Evolutionary conservation across 306 rosid species (phyloP), one percentile per base, ranked within the genome.

Genomic region (Argentina anserina): DNA sequence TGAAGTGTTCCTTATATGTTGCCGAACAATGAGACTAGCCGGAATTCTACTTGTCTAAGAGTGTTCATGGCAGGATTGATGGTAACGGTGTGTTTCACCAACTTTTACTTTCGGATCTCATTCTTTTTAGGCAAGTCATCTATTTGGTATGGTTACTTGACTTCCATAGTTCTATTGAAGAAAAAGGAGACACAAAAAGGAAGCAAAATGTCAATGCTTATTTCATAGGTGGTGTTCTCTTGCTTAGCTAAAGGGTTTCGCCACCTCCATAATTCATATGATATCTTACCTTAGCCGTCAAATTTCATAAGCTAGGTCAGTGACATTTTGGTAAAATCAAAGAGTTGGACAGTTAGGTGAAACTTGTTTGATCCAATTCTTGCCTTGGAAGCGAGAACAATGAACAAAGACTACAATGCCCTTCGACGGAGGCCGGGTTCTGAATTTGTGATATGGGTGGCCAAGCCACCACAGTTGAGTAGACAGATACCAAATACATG

Each of bases 321-420:
- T 18, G 75, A 20, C 53, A 56, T 18, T 68, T 60, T 73, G 71
- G 82, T 73, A 36, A 79, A 41, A 25, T 0, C 5, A 6, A 12
- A 33, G 60, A 17, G 47, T 61, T 65, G 40, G 59, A 66, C 69
- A 3, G 78, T 71, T 76, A 46, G 84, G 75, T 71, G 71, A 20
- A 65, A 67, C 65, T 18, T 45, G 59, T 47, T 71, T 26, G 61
- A 12, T 67, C 34, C 75, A 49, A 47, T 66, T 62, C 84, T 76
- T 76, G 81, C 81, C 84, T 81, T 76, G 42, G 66, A 81, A 81
- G 81, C 84, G 50, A 76, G 69, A n/a, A 4, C 37, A 71, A 36
- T 18, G 7, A 0, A 26, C 4, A 56, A 43, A 46, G 63, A 60
- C 74, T 15, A 8, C 1, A 72, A 40, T 60, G 67, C 74, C 73